These are phyloP conservation scores for Zymoseptoria brevis DNA, from an alignment of 2,329 filamentous ascomycete genomes.

Conservation along the genomic window DNA sequence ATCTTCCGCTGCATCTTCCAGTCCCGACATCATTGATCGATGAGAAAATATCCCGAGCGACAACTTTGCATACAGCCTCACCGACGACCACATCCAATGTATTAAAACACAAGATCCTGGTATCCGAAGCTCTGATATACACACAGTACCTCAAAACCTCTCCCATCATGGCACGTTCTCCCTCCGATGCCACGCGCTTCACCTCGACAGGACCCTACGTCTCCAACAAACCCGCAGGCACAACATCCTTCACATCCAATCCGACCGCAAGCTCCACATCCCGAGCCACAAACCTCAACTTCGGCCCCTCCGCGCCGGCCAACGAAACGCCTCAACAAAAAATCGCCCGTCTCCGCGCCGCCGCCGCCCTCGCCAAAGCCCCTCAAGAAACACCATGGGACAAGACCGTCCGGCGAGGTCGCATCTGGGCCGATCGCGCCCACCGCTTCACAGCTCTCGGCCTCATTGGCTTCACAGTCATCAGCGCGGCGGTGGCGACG, in stretches of 20 bases:
- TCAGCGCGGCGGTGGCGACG: slow-evolving; percentile 52
- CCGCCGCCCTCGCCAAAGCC: slow-evolving; percentile 40
- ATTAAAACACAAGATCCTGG: slow-evolving; percentile 1
- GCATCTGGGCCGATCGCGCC: slow-evolving; percentile 51
- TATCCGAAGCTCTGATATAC: neutral
- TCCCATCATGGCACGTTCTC: slow-evolving; percentile 53
- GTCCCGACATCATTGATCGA: slow-evolving; percentile 1
- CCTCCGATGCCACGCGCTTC: slow-evolving; percentile 73
- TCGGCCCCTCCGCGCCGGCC: slow-evolving; percentile 30
- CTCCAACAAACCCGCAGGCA: slow-evolving; percentile 47
- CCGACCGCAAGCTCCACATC: slow-evolving; percentile 17
- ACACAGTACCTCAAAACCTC: neutral
- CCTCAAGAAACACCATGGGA: slow-evolving; percentile 49
- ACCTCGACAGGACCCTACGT: slow-evolving; percentile 64
- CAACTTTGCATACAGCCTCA: neutral
- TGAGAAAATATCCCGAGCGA: slow-evolving; percentile 4
- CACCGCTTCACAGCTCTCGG: slow-evolving; percentile 53
- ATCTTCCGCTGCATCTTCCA: slow-evolving; percentile 2
- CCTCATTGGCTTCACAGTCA: slow-evolving; percentile 54
- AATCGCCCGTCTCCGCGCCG: slow-evolving; percentile 44
- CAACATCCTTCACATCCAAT: slow-evolving; percentile 29
- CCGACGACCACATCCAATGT: slow-evolving; percentile 4
- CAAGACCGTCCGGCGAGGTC: slow-evolving; percentile 44
- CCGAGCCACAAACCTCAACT: slow-evolving; percentile 21
- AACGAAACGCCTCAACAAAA: slow-evolving; percentile 48